These are phyloP conservation scores for Diaporthe vaccinii DNA, from an alignment of 2,329 filamentous ascomycete species.

Conservation along the genomic window DNA sequence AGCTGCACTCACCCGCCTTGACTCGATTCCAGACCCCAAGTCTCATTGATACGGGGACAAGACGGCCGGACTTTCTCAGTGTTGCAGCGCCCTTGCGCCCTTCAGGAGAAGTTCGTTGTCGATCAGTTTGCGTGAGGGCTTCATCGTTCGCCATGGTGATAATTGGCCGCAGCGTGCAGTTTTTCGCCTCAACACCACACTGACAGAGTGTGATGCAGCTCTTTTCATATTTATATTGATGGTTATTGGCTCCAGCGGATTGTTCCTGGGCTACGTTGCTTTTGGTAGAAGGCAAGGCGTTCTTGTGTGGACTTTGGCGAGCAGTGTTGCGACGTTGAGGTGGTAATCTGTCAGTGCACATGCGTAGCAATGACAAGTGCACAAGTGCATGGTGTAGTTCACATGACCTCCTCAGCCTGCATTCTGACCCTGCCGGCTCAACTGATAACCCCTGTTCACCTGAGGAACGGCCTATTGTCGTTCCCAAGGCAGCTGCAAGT, in stretches of 20 bases:
- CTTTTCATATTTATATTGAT: background rate
- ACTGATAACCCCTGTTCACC: constrained; percentile 1
- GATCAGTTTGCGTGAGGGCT: background rate
- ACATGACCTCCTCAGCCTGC: background rate
- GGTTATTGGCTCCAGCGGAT: background rate
- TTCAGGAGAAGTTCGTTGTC: background rate
- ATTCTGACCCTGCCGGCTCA: background rate
- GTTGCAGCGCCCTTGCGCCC: background rate
- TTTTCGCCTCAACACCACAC: background rate
- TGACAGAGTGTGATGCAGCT: background rate
- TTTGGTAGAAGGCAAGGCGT: background rate
- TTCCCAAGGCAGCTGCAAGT: background rate
- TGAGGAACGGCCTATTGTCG: background rate
- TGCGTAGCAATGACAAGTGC: background rate
- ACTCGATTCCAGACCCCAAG: background rate
- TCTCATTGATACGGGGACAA: background rate
- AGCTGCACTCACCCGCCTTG: background rate
- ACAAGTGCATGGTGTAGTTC: background rate
- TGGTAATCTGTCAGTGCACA: constrained; percentile 18
- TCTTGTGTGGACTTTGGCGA: background rate
- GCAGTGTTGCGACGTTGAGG: background rate
- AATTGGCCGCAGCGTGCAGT: background rate
- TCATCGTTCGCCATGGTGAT: background rate
- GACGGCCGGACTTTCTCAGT: background rate
- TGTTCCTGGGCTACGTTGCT: background rate